Percentiles rank a stretch among this genome's conserved stretches.
phyloP scores from a whole-genome alignment of 225 moss, liverwort and hornwort genomes.

The Bryoerythrophyllum caledonicum region DNA sequence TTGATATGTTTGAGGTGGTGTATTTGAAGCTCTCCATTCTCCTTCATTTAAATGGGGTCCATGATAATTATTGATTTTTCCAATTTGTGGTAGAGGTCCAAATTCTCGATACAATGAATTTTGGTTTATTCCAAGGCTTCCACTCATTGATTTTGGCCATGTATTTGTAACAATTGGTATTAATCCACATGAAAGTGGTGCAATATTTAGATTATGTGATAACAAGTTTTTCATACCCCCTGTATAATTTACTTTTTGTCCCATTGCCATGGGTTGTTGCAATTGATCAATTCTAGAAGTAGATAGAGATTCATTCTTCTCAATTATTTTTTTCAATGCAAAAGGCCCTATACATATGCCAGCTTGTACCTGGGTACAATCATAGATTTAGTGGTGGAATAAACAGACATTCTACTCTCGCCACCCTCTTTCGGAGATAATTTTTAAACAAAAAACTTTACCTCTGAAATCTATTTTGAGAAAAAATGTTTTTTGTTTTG shows the following conservation, averaged over 20 bases:
- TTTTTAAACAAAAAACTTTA: too few relatives aligned
- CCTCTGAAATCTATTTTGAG: too few relatives aligned
- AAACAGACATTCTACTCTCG: too few relatives aligned
- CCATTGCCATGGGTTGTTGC: slow-evolving; percentile 31
- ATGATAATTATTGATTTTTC: not conserved
- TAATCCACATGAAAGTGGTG: slow-evolving; percentile 13
- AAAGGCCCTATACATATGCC: slow-evolving; percentile 42
- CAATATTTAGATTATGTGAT: slow-evolving; percentile 8
- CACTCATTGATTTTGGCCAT: slow-evolving; percentile 17
- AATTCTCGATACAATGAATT: not conserved
- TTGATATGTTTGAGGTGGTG: slow-evolving; percentile 16
- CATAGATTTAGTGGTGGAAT: not conserved
- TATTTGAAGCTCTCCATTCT: slow-evolving; percentile 20
- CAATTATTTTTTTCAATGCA: slow-evolving; percentile 35
- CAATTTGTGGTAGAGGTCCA: not conserved
- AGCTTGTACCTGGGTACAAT: slow-evolving; percentile 21
- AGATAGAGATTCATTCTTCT: slow-evolving; percentile 10
- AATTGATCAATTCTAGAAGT: slow-evolving; percentile 22
- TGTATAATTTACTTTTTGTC: not conserved
- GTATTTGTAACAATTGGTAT: slow-evolving; percentile 25
- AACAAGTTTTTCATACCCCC: not conserved
- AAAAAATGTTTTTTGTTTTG: too few relatives aligned
- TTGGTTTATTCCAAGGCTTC: not conserved
- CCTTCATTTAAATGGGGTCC: not conserved
- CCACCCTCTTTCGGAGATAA: too few relatives aligned